Percentiles rank a stretch among this genome's conserved stretches.
Conservation (phyloP, 345 rosid genomes). For the Citrus cavaleriei region DNA sequence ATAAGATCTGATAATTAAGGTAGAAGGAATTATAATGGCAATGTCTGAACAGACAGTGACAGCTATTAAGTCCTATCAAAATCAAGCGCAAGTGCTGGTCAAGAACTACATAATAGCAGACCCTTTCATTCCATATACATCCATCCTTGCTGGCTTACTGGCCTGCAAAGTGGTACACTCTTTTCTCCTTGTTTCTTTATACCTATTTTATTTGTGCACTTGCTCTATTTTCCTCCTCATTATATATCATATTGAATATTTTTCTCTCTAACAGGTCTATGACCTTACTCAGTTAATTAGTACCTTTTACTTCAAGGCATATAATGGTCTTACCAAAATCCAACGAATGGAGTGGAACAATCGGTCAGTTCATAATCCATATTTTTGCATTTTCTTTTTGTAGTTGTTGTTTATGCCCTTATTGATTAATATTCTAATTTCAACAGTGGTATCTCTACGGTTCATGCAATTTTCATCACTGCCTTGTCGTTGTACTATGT, state of each 20-base stretch:
- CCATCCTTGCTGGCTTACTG: conserved; percentile 61
- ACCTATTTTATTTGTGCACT: background rate
- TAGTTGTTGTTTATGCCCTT: conserved; percentile 3
- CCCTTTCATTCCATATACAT: conserved; percentile 71
- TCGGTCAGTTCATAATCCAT: conserved; percentile 38
- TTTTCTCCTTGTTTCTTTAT: background rate
- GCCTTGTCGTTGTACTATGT: conserved; percentile 62
- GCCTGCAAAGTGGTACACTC: conserved; percentile 79
- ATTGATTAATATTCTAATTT: conserved; percentile 9
- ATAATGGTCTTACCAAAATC: conserved; percentile 48
- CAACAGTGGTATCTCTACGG: conserved; percentile 75
- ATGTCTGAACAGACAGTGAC: conserved; percentile 35
- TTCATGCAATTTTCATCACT: conserved; percentile 68
- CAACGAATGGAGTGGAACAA: conserved; percentile 86
- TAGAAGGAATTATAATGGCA: conserved; percentile 21
- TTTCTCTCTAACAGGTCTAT: conserved; percentile 41
- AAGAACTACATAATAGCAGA: conserved; percentile 57
- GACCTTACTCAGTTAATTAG: conserved; percentile 64
- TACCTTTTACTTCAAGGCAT: conserved; percentile 54
- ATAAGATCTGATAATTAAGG: conserved; percentile 1
- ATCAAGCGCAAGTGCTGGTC: conserved; percentile 60
- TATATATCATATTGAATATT: background rate
- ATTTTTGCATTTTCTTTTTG: background rate
- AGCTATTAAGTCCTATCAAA: conserved; percentile 63
- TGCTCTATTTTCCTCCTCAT: background rate